These are phyloP conservation scores for Globisporangium emineosum DNA, from an alignment of 352 stramenopile species.

Conservation along the genomic window DNA sequence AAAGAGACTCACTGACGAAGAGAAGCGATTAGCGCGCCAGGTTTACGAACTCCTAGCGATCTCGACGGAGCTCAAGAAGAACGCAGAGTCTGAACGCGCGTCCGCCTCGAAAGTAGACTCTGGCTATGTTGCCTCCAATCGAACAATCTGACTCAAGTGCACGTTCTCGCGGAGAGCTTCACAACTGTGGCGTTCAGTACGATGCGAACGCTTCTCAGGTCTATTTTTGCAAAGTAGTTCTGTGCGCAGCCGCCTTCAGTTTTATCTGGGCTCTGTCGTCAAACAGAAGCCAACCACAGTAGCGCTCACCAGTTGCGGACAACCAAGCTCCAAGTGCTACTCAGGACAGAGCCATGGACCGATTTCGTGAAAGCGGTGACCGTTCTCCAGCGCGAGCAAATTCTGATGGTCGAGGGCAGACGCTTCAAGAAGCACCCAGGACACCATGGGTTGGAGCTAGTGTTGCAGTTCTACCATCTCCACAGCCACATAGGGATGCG, in stretches of 20 bases:
- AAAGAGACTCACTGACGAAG: not conserved
- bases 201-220: not conserved
- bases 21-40: slow-evolving; percentile 8
- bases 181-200: not conserved
- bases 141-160: not conserved
- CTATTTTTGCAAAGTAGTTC: not conserved
- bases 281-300: not conserved
- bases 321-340: not conserved
- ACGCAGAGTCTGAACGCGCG: not conserved
- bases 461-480: not conserved
- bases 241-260: not conserved
- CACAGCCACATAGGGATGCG: not conserved
- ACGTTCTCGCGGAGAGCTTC: not conserved
- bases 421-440: not conserved
- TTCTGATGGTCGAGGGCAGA: not conserved
- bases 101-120: not conserved
- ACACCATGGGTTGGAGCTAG: not conserved
- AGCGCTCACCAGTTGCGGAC: not conserved
- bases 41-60: slow-evolving; percentile 12
- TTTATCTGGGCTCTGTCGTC: not conserved
- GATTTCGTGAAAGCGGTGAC: not conserved
- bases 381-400: not conserved
- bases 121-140: not conserved
- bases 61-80: slow-evolving; percentile 4
- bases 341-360: not conserved